These are phyloP conservation scores for Scheffersomyces insectosa DNA, from an alignment of 1,139 yeast species.

Conservation along the genomic window DNA sequence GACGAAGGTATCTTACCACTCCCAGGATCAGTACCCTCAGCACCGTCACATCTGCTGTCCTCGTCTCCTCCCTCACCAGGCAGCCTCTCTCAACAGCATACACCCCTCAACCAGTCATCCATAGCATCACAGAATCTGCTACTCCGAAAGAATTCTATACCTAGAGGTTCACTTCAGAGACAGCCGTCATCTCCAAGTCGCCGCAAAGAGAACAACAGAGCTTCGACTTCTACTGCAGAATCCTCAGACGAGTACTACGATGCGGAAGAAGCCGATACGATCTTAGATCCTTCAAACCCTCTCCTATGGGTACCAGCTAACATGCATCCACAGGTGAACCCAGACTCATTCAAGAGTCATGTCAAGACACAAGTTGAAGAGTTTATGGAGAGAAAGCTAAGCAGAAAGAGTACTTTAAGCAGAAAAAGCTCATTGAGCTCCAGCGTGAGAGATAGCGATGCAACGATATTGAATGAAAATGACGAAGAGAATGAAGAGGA, in stretches of 20 bases:
- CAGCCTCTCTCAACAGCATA: neutral
- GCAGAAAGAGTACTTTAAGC: conserved; percentile 32
- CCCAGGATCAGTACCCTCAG: neutral
- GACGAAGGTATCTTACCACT: neutral
- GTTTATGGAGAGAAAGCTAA: conserved; percentile 51
- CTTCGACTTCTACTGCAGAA: conserved; percentile 4
- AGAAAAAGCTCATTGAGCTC: neutral
- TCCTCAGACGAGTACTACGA: conserved; percentile 26
- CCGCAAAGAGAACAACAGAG: conserved; percentile 1
- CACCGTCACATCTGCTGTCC: neutral
- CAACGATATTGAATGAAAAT: neutral
- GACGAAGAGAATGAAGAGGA: conserved; percentile 2
- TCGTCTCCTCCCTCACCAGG: neutral
- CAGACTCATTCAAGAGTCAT: conserved; percentile 83
- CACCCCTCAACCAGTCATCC: neutral
- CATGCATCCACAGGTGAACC: conserved; percentile 90
- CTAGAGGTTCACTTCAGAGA: conserved; percentile 9
- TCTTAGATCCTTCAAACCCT: conserved; percentile 27
- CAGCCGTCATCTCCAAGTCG: conserved; percentile 5
- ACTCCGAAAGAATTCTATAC: conserved; percentile 1
- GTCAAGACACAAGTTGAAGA: conserved; percentile 80
- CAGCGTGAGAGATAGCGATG: neutral
- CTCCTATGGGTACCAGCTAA: conserved; percentile 94
- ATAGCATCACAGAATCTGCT: neutral
- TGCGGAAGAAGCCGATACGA: conserved; percentile 26